These are phyloP conservation scores for Rhazya stricta DNA, from an alignment of 257 asterid genomes.

Conservation along the genomic window DNA sequence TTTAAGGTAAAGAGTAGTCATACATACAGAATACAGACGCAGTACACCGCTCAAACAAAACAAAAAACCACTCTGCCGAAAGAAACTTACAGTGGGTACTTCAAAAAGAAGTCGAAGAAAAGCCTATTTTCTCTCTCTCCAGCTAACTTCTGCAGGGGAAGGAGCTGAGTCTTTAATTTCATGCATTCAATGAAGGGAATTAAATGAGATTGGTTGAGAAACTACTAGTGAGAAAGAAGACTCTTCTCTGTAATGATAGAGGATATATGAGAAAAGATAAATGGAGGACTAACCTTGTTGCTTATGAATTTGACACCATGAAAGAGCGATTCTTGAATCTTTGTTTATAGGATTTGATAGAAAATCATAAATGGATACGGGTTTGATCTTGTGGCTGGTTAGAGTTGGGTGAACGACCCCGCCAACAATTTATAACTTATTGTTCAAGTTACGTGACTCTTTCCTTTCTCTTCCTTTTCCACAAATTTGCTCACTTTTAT, in stretches of 20 bases:
- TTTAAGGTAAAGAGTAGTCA: slow-evolving; percentile 20
- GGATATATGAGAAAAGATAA: too few relatives aligned
- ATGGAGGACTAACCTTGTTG: neutral
- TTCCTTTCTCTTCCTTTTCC: neutral
- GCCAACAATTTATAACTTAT: slow-evolving; percentile 53
- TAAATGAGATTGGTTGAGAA: slow-evolving; percentile 75
- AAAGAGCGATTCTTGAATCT: neutral
- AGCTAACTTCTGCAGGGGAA: slow-evolving; percentile 53
- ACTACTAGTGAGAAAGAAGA: neutral
- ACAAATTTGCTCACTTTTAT: neutral
- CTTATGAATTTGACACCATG: slow-evolving; percentile 6
- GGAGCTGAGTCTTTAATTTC: slow-evolving; percentile 52
- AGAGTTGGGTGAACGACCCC: slow-evolving; percentile 83
- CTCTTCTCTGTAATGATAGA: too few relatives aligned
- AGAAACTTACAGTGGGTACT: slow-evolving; percentile 25
- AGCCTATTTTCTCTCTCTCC: slow-evolving; percentile 36
- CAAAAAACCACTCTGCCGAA: slow-evolving; percentile 14
- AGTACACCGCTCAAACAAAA: slow-evolving; percentile 20
- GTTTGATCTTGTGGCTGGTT: slow-evolving; percentile 40
- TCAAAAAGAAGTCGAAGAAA: slow-evolving; percentile 20
- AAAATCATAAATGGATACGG: slow-evolving; percentile 55
- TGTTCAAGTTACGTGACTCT: slow-evolving; percentile 37
- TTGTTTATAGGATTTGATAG: slow-evolving; percentile 6
- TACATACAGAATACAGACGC: slow-evolving; percentile 19
- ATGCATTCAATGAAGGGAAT: slow-evolving; percentile 70